A percentile compares a stretch with the other conserved stretches of the same genome.
These are phyloP conservation scores for Cutaneotrichosporon daszewskae DNA, from an alignment of 1,284 basidiomycete genomes.

Conservation along the genomic window DNA sequence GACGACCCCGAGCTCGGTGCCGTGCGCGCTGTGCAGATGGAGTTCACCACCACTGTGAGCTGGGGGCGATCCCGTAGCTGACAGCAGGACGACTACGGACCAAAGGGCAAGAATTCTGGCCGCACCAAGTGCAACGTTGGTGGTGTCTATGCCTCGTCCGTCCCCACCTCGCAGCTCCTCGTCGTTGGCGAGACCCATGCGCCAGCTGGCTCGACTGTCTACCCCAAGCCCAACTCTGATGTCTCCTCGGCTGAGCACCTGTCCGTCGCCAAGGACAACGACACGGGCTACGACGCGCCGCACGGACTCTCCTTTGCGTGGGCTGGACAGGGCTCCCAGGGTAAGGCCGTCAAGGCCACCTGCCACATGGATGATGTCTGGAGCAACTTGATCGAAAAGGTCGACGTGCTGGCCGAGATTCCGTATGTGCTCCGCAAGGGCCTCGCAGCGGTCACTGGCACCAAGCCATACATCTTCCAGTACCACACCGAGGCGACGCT, in stretches of 20 bases:
- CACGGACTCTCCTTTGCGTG: constrained; percentile 68
- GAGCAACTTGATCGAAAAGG: constrained; percentile 84
- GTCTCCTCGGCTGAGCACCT: constrained; percentile 67
- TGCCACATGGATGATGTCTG: constrained; percentile 55
- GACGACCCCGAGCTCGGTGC: constrained; percentile 59
- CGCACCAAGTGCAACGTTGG: constrained; percentile 79
- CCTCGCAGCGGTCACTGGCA: constrained; percentile 50
- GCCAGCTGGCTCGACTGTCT: constrained; percentile 58
- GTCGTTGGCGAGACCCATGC: constrained; percentile 61
- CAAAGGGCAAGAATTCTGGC: constrained; percentile 67
- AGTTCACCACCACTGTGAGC: constrained; percentile 72
- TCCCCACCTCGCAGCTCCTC: constrained; percentile 20
- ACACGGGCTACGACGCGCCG: constrained; percentile 79
- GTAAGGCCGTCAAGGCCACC: constrained; percentile 54
- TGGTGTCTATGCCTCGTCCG: constrained; percentile 38
- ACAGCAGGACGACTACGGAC: constrained; percentile 60
- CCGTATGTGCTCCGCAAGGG: constrained; percentile 64
- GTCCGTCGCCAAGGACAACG: constrained; percentile 57
- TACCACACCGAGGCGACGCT: constrained; percentile 74
- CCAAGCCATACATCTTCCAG: constrained; percentile 59
- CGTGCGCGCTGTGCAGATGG: constrained; percentile 88
- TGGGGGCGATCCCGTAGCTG: background rate
- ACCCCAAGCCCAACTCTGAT: constrained; percentile 50
- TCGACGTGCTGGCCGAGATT: constrained; percentile 93
- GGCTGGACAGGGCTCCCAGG: constrained; percentile 58